Evolutionary conservation across 208 protist genomes (phyloP).

Genomic region (Trypanosoma scelopori): DNA sequence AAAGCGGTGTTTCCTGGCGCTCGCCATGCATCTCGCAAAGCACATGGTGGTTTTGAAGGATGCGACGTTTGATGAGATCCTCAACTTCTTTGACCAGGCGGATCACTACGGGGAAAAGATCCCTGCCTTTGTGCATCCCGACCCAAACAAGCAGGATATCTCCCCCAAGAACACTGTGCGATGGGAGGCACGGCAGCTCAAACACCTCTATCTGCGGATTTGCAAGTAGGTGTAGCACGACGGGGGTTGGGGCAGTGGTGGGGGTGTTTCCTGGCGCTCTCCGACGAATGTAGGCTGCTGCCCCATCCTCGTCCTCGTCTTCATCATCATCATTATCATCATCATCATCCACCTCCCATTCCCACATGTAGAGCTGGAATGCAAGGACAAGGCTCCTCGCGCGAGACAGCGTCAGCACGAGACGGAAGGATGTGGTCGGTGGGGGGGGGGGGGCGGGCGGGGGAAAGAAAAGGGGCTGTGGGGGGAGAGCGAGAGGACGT

Average conservation of each 20-base stretch:
- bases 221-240: conserved; percentile 35
- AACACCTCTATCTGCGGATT: conserved; percentile 89
- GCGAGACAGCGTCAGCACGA: conserved; percentile 1
- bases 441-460: too few species aligned
- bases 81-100: conserved; percentile 94
- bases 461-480: conserved; percentile 4
- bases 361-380: conserved; percentile 12
- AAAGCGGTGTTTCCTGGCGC: conserved; percentile 95
- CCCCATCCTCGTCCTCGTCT: too few species aligned
- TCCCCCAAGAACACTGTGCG: conserved; percentile 88
- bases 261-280: not conserved
- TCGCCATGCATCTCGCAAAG: conserved; percentile 96
- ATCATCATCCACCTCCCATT: too few species aligned
- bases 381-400: conserved; percentile 9
- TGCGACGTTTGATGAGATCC: conserved; percentile 90
- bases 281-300: not conserved
- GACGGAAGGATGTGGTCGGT: conserved; percentile 9
- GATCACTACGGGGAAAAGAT: conserved; percentile 92
- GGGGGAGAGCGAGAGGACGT: not conserved
- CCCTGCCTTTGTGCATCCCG: conserved; percentile 82
- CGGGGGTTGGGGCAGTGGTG: too few species aligned
- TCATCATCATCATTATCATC: too few species aligned
- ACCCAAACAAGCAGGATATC: conserved; percentile 85
- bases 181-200: conserved; percentile 93
- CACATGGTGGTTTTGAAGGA: conserved; percentile 97